A percentile compares a stretch with the other conserved stretches of the same genome.
Evolutionary conservation across 2,329 filamentous ascomycete species (phyloP).

Genomic region (Trichoderma endophyticum): DNA sequence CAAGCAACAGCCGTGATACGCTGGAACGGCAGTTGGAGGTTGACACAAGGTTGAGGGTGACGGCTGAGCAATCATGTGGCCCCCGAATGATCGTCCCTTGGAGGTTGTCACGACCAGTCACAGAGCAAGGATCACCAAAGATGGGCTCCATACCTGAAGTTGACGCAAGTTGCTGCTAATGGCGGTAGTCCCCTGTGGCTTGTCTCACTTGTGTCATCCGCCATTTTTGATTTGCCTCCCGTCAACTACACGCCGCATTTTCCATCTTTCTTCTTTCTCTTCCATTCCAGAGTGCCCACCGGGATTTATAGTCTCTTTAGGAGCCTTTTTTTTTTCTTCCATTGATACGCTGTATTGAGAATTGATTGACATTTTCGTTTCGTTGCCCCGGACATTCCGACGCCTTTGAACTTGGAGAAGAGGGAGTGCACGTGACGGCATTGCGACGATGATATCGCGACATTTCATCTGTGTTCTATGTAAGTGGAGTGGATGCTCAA

Average conservation of each 20-base stretch:
- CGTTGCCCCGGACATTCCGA: not conserved
- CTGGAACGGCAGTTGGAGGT: not conserved
- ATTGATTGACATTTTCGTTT: not conserved
- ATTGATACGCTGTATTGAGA: not conserved
- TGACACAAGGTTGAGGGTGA: not conserved
- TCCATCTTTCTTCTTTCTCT: not conserved
- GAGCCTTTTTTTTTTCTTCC: not conserved
- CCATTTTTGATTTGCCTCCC: not conserved
- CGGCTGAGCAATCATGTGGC: not conserved
- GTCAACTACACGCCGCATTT: not conserved
- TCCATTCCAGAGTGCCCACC: not conserved
- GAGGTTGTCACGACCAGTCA: not conserved
- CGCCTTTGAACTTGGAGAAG: not conserved
- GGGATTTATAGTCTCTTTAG: not conserved
- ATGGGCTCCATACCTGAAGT: not conserved
- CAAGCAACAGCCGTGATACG: not conserved
- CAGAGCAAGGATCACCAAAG: not conserved
- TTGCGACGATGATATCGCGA: constrained; percentile 1
- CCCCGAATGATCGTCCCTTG: not conserved
- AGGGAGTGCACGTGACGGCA: not conserved
- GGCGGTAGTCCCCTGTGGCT: not conserved
- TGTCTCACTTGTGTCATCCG: constrained; percentile 3
- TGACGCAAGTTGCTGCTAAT: not conserved
- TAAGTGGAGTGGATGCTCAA: not conserved
- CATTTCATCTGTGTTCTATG: not conserved